A percentile compares a stretch with the other conserved stretches of the same genome.
These are phyloP conservation scores for Erodium trifolium DNA, from an alignment of 441 rosid species.

Conservation along the genomic window DNA sequence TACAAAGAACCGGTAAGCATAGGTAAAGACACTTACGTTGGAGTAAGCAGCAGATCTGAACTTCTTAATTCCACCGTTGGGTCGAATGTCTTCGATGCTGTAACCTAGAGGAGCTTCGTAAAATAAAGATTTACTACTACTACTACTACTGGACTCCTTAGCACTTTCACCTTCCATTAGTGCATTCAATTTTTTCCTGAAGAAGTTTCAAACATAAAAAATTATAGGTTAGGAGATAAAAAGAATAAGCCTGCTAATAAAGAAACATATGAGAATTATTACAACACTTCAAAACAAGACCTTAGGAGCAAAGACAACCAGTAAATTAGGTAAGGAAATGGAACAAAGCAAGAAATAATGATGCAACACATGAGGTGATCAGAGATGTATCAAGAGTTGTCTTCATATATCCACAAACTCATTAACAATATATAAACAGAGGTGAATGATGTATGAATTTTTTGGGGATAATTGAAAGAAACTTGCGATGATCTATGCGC, in stretches of 20 bases:
- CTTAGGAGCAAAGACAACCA: neutral
- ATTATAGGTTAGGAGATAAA: neutral
- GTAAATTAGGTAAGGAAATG: neutral
- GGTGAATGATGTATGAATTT: neutral
- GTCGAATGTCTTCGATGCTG: constrained; percentile 78
- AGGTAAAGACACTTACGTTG: constrained; percentile 32
- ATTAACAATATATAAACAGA: neutral
- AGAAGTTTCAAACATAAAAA: neutral
- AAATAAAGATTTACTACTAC: constrained; percentile 36
- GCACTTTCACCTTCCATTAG: constrained; percentile 73
- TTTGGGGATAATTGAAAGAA: too few species aligned
- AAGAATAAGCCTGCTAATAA: neutral
- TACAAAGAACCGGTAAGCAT: neutral
- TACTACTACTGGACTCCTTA: constrained; percentile 42
- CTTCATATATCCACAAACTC: neutral
- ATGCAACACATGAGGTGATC: neutral
- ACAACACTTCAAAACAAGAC: neutral
- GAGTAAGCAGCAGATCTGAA: constrained; percentile 59
- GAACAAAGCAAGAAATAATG: neutral
- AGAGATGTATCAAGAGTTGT: neutral
- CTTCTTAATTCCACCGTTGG: constrained; percentile 74
- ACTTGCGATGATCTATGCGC: too few species aligned
- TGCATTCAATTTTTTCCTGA: constrained; percentile 52
- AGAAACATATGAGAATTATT: neutral
- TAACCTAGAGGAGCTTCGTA: constrained; percentile 79